A percentile compares a stretch with the other conserved stretches of the same genome.
phyloP scores from a whole-genome alignment of 1,284 basidiomycete genomes.

The Cryptococcus neoformans region DNA sequence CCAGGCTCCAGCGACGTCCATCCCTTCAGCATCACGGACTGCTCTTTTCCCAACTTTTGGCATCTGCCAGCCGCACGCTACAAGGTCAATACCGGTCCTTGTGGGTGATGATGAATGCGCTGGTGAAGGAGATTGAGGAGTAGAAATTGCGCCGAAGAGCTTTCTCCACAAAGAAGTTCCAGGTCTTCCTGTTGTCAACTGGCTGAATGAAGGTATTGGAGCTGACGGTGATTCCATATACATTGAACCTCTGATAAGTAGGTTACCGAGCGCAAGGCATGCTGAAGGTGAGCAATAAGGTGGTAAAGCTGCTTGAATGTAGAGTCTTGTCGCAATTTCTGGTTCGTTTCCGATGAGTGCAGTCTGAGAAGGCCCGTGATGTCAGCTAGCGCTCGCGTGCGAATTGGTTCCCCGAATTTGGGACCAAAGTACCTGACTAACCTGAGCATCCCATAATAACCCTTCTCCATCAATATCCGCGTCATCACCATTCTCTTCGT shows the following conservation, averaged over 20 bases:
- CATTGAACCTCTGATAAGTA: constrained; percentile 34
- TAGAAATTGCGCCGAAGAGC: background rate
- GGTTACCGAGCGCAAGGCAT: constrained; percentile 41
- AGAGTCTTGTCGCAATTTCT: constrained; percentile 32
- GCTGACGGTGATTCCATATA: constrained; percentile 12
- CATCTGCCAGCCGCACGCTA: constrained; percentile 34
- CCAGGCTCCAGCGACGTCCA: constrained; percentile 45
- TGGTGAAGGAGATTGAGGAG: background rate
- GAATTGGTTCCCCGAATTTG: no score
- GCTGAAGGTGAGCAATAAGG: constrained; percentile 36
- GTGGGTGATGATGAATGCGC: background rate
- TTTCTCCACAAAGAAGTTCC: no score
- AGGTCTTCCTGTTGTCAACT: background rate
- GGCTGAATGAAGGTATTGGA: background rate
- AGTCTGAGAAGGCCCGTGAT: constrained; percentile 18
- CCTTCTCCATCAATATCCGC: constrained; percentile 26
- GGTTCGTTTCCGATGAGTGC: constrained; percentile 43
- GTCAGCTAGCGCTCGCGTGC: background rate
- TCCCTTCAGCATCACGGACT: constrained; percentile 37
- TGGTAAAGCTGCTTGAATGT: constrained; percentile 38
- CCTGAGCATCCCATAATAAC: constrained; percentile 44
- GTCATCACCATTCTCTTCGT: no score
- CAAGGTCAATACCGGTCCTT: constrained; percentile 12
- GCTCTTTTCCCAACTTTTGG: constrained; percentile 39
- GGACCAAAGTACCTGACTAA: constrained; percentile 14